These are phyloP conservation scores for Albatrellus sp. DNA, from an alignment of 1,284 basidiomycete genomes.

Conservation along the genomic window DNA sequence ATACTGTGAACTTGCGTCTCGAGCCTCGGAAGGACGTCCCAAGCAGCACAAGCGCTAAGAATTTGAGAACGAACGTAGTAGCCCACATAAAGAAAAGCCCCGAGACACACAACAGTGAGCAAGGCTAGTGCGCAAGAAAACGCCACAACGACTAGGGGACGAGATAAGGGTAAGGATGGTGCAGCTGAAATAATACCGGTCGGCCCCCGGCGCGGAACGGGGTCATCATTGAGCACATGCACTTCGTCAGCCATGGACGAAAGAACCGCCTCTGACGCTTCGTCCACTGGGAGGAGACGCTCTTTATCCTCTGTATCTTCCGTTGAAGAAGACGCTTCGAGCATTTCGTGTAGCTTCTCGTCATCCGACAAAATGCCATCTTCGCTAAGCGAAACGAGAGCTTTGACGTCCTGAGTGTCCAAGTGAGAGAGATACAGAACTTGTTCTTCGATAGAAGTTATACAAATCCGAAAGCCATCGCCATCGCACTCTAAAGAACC, in stretches of 20 bases:
- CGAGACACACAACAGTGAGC: conserved; percentile 23
- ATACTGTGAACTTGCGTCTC: conserved; percentile 14
- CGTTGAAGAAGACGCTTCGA: conserved; percentile 11
- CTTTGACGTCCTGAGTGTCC: conserved; percentile 20
- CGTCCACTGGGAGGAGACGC: neutral
- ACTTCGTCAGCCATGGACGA: conserved; percentile 5
- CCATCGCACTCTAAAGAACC: conserved; percentile 10
- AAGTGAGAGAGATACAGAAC: conserved; percentile 19
- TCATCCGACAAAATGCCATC: conserved; percentile 18
- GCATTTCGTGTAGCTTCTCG: conserved; percentile 21
- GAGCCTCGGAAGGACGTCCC: conserved; percentile 22
- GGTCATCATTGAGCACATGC: no score
- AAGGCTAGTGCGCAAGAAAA: conserved; percentile 26
- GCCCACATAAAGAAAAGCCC: conserved; percentile 21
- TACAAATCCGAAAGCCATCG: conserved; percentile 15
- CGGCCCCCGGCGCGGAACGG: no score
- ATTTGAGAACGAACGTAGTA: conserved; percentile 20
- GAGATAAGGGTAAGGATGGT: conserved; percentile 3
- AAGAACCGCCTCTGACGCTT: conserved; percentile 4
- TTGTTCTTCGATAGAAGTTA: conserved; percentile 21
- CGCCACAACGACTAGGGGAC: conserved; percentile 20
- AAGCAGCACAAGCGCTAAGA: conserved; percentile 19
- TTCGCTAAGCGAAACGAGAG: conserved; percentile 19
- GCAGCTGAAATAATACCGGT: neutral
- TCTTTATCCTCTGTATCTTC: conserved; percentile 1